Evolutionary conservation across 805 yeast species (phyloP).

Genomic region (Nakazawaea peltata): DNA sequence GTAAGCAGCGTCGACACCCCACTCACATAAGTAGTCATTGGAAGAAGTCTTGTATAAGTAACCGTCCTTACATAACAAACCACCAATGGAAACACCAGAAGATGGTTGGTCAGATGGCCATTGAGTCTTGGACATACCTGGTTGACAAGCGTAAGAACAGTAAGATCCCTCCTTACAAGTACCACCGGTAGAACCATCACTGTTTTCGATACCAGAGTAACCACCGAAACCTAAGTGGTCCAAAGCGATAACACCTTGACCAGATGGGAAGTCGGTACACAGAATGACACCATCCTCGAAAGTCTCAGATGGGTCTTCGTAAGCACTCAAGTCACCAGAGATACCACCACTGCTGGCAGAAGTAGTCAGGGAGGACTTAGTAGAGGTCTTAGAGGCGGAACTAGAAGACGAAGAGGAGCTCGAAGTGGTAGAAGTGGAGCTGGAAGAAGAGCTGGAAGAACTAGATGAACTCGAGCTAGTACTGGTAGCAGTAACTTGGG

Average conservation of each 20-base stretch:
- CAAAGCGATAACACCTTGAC: conserved; percentile 75
- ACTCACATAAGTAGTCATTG: conserved; percentile 51
- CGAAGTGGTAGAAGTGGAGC: conserved; percentile 21
- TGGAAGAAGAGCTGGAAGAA: conserved; percentile 14
- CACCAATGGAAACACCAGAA: conserved; percentile 67
- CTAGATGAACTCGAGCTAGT: conserved; percentile 13
- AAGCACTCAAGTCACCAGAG: conserved; percentile 53
- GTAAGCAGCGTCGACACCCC: conserved; percentile 50
- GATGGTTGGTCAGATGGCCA: conserved; percentile 66
- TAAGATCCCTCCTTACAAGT: conserved; percentile 59
- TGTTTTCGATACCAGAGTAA: conserved; percentile 62
- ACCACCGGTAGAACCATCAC: conserved; percentile 39
- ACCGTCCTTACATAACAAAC: conserved; percentile 54
- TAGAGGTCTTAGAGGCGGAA: conserved; percentile 16
- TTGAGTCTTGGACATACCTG: conserved; percentile 78
- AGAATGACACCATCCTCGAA: conserved; percentile 68
- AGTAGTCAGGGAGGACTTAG: conserved; percentile 18
- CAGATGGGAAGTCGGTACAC: conserved; percentile 69
- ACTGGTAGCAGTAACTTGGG: conserved; percentile 11
- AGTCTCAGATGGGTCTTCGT: conserved; percentile 43
- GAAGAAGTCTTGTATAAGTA: conserved; percentile 54
- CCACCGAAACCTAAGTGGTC: conserved; percentile 76
- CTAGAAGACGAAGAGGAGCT: conserved; percentile 24
- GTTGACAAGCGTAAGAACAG: conserved; percentile 73
- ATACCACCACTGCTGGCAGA: conserved; percentile 28